Evolutionary conservation across 768 basidiomycete species (phyloP).

Genomic region (Cubamyces sp.): DNA sequence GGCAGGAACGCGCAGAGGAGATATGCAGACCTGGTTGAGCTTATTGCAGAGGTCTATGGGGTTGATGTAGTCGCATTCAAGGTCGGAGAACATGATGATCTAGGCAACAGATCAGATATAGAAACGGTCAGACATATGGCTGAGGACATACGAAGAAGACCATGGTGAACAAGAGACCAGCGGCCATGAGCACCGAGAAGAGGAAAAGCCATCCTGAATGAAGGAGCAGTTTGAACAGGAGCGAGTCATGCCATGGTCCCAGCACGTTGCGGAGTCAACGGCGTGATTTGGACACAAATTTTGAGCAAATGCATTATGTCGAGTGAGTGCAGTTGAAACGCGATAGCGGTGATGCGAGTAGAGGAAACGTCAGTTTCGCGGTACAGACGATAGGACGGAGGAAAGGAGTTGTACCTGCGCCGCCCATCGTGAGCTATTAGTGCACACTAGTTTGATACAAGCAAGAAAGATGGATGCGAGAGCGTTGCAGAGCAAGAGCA

Average conservation of each 20-base stretch:
- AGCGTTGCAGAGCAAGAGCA: background rate
- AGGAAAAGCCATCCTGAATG: conserved; percentile 93
- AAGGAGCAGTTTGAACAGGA: background rate
- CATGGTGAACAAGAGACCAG: conserved; percentile 95
- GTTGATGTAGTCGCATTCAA: conserved; percentile 99
- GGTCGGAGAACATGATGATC: conserved; percentile 99
- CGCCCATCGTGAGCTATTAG: conserved; percentile 18
- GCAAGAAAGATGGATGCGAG: background rate
- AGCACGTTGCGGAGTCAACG: too few species aligned
- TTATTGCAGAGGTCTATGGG: conserved; percentile 99
- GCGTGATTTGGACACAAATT: too few species aligned
- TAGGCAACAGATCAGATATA: conserved; percentile 36
- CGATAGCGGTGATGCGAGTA: background rate
- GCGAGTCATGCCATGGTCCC: background rate
- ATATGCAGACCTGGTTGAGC: conserved; percentile 81
- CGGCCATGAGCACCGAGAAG: conserved; percentile 94
- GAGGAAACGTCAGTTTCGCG: conserved; percentile 8
- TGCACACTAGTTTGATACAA: conserved; percentile 1
- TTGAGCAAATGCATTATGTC: too few species aligned
- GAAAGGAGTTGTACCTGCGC: conserved; percentile 11
- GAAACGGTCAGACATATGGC: background rate
- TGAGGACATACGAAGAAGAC: conserved; percentile 91
- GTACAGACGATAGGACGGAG: background rate
- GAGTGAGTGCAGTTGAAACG: background rate
- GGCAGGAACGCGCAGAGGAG: background rate